Evolutionary conservation across 208 protist genomes (phyloP), one percentile per base, ranked within the genome.

Genomic region (Paratrypanosoma confusum): DNA sequence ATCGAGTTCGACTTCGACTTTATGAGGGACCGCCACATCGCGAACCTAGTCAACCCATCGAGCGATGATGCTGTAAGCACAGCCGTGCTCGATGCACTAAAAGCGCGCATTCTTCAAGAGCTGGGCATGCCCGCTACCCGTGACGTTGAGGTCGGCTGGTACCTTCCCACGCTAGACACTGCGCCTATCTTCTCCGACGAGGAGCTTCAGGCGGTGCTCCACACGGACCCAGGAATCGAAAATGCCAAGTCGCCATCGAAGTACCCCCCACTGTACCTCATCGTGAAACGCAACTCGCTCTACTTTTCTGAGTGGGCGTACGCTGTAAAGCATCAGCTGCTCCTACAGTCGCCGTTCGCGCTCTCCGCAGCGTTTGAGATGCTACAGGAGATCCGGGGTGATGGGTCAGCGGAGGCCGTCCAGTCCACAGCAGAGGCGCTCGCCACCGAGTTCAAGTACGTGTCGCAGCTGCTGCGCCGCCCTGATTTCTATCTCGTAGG

Each of bases 281-380:
- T 84, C 27, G 57, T 88, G 8, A 88, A 90, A 53, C 85, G 81
- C 24, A 60, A 65, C 41, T 67, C 67, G 22, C 46, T 93, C 17
- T 66, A 81, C 45, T 56, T 93, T 24, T 87, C 75, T 7, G 85
- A 93, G 57, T 93, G 85, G 81, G 85, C 85, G 22, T 90, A 81
- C 55, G 78, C 78, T 8, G 85, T 93, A 39, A 82, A 82, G 53
- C 85, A 93, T 53, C 77, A 90, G 50, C 58, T 93, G 29, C 65
- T 93, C 18, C 65, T 90, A 8, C 81, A 90, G 49, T 89, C 75
- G 2, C 85, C 85, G 7, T 89, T 68, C 55, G 85, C 85, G 13
- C 70, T 93, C 14, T 74, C 77, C 56, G 80, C 78, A 23, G 67
- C 61, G 1, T 62, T 83, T 28, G 71, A 63, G 55, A 34, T 93